Conservation (phyloP, 306 rosid species). For the Macrotyloma uniflorum region DNA sequence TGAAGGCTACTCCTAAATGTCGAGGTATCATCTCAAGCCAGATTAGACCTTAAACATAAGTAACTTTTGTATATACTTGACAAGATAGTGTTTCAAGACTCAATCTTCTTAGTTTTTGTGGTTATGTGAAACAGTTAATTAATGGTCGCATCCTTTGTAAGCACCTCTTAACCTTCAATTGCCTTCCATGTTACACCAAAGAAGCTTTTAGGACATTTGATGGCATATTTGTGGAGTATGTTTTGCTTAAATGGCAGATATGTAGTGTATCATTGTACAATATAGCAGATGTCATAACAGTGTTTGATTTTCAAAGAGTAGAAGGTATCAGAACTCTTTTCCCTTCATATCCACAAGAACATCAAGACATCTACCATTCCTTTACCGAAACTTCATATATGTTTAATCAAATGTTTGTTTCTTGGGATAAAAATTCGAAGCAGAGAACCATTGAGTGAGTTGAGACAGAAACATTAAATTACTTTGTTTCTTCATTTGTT, state of each 20-base stretch:
- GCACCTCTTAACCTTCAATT: too few species aligned
- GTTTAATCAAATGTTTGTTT: conserved; percentile 6
- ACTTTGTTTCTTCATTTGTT: too few species aligned
- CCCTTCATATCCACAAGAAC: not conserved
- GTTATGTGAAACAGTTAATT: too few species aligned
- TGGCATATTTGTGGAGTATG: not conserved
- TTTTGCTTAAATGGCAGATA: not conserved
- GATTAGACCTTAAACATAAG: too few species aligned
- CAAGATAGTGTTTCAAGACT: too few species aligned
- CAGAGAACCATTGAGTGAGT: not conserved
- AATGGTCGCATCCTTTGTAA: too few species aligned
- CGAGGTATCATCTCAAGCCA: too few species aligned
- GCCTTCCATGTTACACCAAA: not conserved
- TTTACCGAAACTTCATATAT: not conserved
- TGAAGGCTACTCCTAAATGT: not conserved
- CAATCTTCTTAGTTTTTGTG: too few species aligned
- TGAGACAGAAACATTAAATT: not conserved
- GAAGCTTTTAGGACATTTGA: conserved; percentile 18
- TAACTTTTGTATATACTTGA: too few species aligned
- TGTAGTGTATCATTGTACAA: not conserved
- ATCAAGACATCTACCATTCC: not conserved
- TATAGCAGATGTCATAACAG: too few species aligned
- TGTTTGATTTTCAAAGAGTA: not conserved
- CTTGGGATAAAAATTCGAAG: not conserved
- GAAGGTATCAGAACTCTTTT: not conserved